Evolutionary conservation across 257 asterid genomes (phyloP).

Genomic region (Cordia subcordata): DNA sequence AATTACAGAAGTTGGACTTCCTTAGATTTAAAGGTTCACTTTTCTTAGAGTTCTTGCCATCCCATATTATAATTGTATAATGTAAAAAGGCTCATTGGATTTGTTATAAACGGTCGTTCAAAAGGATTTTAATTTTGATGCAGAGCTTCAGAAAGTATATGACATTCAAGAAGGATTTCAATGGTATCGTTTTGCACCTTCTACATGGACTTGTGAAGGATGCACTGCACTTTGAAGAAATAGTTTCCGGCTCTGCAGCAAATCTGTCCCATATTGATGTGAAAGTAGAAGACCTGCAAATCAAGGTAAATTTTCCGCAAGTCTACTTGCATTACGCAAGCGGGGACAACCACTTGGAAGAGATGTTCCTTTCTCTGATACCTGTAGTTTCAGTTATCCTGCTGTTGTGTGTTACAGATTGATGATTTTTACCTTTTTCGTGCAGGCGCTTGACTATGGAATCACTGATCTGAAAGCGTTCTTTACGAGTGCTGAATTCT

Average conservation of each 20-base stretch:
- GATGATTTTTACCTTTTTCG: not conserved
- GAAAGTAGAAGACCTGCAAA: constrained; percentile 77
- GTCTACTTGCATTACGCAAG: too few species aligned
- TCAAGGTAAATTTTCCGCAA: constrained; percentile 61
- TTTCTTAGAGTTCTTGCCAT: too few species aligned
- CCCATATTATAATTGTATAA: not conserved
- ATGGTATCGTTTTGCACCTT: constrained; percentile 65
- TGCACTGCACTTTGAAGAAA: constrained; percentile 61
- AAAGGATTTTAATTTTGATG: constrained; percentile 21
- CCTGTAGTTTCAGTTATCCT: not conserved
- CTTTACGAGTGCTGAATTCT: constrained; percentile 64
- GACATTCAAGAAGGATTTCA: constrained; percentile 89
- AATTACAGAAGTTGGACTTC: too few species aligned
- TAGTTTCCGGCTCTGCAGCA: constrained; percentile 44
- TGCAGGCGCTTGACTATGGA: constrained; percentile 83
- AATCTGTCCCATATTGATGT: constrained; percentile 56
- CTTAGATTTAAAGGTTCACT: too few species aligned
- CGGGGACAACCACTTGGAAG: not conserved
- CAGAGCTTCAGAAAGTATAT: constrained; percentile 90
- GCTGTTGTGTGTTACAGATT: not conserved
- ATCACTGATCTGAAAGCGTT: constrained; percentile 73
- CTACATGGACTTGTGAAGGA: constrained; percentile 80
- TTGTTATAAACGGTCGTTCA: constrained; percentile 1
- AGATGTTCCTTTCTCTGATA: not conserved
- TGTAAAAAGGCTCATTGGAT: not conserved